A percentile compares a stretch with the other conserved stretches of the same genome.
Conservation (phyloP, 768 basidiomycete genomes). For the Phanerochaete carnosa region DNA sequence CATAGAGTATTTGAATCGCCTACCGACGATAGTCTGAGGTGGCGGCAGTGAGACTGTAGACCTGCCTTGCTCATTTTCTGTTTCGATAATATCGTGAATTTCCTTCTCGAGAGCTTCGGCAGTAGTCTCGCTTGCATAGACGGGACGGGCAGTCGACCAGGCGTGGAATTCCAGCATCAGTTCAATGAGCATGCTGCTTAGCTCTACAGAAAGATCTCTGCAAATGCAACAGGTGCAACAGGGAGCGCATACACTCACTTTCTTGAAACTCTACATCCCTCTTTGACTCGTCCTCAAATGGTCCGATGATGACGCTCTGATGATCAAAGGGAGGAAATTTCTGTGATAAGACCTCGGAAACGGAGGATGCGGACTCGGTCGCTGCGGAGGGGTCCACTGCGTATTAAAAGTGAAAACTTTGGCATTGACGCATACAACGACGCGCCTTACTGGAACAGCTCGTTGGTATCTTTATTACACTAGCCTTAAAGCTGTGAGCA, state of each 20-base stretch:
- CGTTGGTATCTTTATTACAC: too few species aligned
- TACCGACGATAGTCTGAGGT: constrained; percentile 22
- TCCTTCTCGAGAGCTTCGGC: constrained; percentile 27
- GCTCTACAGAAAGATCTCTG: constrained; percentile 21
- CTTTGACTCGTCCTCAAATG: constrained; percentile 32
- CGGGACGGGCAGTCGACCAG: constrained; percentile 34
- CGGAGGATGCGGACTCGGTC: not conserved
- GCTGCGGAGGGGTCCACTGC: not conserved
- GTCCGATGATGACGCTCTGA: constrained; percentile 25
- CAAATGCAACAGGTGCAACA: not conserved
- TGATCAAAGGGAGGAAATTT: not conserved
- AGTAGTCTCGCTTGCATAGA: constrained; percentile 26
- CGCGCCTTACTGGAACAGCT: too few species aligned
- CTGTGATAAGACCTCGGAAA: not conserved
- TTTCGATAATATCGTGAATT: constrained; percentile 23
- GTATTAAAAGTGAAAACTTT: not conserved
- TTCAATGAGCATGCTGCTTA: constrained; percentile 31
- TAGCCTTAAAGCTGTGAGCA: too few species aligned
- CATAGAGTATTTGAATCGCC: constrained; percentile 16
- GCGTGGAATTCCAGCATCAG: constrained; percentile 33
- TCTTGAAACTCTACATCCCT: constrained; percentile 32
- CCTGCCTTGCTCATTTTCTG: constrained; percentile 37
- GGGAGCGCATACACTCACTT: constrained; percentile 29
- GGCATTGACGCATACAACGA: too few species aligned
- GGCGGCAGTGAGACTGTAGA: constrained; percentile 13